Evolutionary conservation across 352 stramenopile genomes (phyloP).

Genomic region (Proteromonas lacertae): DNA sequence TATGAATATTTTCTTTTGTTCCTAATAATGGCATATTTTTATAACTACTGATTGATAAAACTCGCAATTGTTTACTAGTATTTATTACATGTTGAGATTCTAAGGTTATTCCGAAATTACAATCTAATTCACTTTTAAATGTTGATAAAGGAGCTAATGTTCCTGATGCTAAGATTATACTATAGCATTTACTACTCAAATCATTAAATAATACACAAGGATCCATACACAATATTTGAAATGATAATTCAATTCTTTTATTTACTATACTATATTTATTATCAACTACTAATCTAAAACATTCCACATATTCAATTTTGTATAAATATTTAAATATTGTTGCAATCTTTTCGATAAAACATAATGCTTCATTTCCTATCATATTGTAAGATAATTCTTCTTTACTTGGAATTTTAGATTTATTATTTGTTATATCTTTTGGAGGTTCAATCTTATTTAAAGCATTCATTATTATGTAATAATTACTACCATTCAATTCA

Average conservation of each 20-base stretch:
- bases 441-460: too few relatives aligned
- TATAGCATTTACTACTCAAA: constrained; percentile 34
- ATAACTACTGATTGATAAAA: constrained; percentile 1
- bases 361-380: too few relatives aligned
- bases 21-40: constrained; percentile 60
- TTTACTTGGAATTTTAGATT: too few relatives aligned
- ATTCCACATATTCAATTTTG: too few relatives aligned
- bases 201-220: constrained; percentile 74
- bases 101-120: constrained; percentile 66
- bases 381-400: too few relatives aligned
- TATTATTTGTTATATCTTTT: too few relatives aligned
- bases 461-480: too few relatives aligned
- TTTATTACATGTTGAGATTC: constrained; percentile 93
- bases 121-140: constrained; percentile 72
- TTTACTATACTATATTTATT: too few relatives aligned
- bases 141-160: constrained; percentile 80
- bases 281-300: too few relatives aligned
- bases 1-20: constrained; percentile 63
- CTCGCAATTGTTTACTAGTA: constrained; percentile 11
- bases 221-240: constrained; percentile 96
- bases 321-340: too few relatives aligned
- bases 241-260: constrained; percentile 26
- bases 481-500: too few relatives aligned
- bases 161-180: constrained; percentile 51
- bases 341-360: too few relatives aligned